These are phyloP conservation scores for Ceratocystis papillata DNA, from an alignment of 2,329 filamentous ascomycete species.

Conservation along the genomic window DNA sequence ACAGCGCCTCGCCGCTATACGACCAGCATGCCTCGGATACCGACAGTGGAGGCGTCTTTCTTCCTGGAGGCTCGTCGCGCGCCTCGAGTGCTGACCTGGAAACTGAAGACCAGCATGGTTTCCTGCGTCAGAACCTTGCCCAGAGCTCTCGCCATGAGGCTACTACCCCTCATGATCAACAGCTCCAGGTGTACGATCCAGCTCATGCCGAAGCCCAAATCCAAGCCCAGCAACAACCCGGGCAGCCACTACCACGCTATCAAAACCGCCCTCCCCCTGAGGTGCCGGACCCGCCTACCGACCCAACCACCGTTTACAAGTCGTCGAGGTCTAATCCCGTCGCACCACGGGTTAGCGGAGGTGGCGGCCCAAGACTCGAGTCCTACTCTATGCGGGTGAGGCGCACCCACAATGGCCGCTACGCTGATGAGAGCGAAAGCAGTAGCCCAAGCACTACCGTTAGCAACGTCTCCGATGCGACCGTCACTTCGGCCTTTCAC, in stretches of 20 bases:
- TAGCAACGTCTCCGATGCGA: conserved; percentile 18
- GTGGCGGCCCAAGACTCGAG: conserved; percentile 4
- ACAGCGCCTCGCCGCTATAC: conserved; percentile 22
- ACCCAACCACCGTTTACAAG: not conserved
- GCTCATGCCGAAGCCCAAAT: not conserved
- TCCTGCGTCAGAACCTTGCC: conserved; percentile 4
- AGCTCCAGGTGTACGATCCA: not conserved
- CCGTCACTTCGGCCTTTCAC: conserved; percentile 18
- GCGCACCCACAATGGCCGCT: not conserved
- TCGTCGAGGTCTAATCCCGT: not conserved
- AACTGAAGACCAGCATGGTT: not conserved
- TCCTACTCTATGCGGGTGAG: conserved; percentile 14
- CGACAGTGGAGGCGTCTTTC: conserved; percentile 21
- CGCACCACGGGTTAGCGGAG: conserved; percentile 2
- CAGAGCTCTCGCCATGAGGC: not conserved
- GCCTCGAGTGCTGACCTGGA: conserved; percentile 18
- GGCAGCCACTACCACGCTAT: not conserved
- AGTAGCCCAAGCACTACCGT: conserved; percentile 5
- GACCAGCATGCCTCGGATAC: conserved; percentile 23
- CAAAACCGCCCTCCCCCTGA: not conserved
- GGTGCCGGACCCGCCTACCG: not conserved
- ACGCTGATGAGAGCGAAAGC: not conserved
- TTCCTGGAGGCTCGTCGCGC: conserved; percentile 20
- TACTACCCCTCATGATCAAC: not conserved
- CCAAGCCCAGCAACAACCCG: not conserved